These are phyloP conservation scores for Vitis amurensis DNA, from an alignment of 164 flowering plant genomes.

Conservation along the genomic window DNA sequence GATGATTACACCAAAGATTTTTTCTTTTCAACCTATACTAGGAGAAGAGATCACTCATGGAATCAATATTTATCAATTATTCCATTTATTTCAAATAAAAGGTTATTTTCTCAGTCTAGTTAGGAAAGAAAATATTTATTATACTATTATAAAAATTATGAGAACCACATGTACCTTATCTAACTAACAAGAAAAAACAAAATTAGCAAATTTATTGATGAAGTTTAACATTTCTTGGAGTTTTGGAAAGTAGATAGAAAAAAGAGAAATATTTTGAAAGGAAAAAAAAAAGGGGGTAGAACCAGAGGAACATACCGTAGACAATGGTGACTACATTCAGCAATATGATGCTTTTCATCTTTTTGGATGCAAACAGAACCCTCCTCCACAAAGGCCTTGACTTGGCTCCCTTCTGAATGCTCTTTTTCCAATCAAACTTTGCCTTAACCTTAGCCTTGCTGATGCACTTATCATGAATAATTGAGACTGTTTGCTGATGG, in stretches of 20 bases:
- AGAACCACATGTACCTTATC: too few species aligned
- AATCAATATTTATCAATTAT: too few species aligned
- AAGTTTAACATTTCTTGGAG: not conserved
- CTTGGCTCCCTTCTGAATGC: too few species aligned
- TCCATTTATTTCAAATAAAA: too few species aligned
- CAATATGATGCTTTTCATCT: constrained; percentile 70
- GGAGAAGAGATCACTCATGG: too few species aligned
- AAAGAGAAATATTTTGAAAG: not conserved
- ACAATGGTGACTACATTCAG: constrained; percentile 68
- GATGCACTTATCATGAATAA: not conserved
- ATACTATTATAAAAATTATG: too few species aligned
- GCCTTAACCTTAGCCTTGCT: not conserved
- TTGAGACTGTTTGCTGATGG: not conserved
- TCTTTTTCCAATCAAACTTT: too few species aligned
- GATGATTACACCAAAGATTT: too few species aligned
- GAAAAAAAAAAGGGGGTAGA: not conserved
- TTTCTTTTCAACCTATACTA: too few species aligned
- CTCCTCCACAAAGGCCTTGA: constrained; percentile 53
- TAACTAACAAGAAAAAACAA: not conserved
- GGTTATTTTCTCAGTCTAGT: too few species aligned
- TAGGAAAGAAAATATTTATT: too few species aligned
- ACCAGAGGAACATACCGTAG: constrained; percentile 44
- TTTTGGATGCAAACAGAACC: constrained; percentile 62
- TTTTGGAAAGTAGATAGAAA: not conserved
- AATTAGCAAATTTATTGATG: too few species aligned